Base-by-base conservation (phyloP, 139 green algal genomes). In the Pleodorina starrii region DNA sequence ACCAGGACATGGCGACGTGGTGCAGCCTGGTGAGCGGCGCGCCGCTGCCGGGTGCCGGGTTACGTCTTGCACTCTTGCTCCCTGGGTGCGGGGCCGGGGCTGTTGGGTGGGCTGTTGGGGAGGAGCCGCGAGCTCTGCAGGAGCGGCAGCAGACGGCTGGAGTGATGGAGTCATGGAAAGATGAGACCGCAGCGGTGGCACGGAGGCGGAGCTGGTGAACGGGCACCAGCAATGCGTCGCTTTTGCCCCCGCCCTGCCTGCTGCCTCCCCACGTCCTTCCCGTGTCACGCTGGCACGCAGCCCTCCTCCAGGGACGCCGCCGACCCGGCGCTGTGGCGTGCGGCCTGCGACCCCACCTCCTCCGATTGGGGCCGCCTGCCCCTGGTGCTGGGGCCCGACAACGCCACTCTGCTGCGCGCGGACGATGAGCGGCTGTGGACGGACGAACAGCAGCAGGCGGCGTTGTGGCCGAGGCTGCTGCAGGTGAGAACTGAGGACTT, bases 1-100 rank as follows among this genome's bases (percentile, higher is more conserved):
- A 97, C 74, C 90, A 92, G 0, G 68, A 91, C 42, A 88, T 93
- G 85, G 83, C 54, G 44, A 59, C 50, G 10, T 96, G 93, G 94
- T 96, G 94, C 75, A 29, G 21, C 29, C 69, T 90, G 87, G 91
- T 92, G 68, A n/a, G n/a, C n/a, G n/a, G n/a, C n/a, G n/a, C n/a
- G n/a, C n/a, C n/a, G n/a, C n/a, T n/a, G n/a, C n/a, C n/a, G n/a
- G n/a, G n/a, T n/a, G n/a, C n/a, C n/a, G n/a, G n/a, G n/a, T n/a
- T n/a, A n/a, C n/a, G n/a, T n/a, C n/a, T n/a, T n/a, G n/a, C n/a
- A n/a, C n/a, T n/a, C n/a, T n/a, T n/a, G n/a, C n/a, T n/a, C n/a
- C n/a, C n/a, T n/a, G 32, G 87, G 23, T 6, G 35, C 5, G 42
- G 42, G 74, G 27, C 40, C 14, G 11, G 74, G 23, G 72, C 44